Percentiles rank a stretch among this genome's conserved stretches.
These are phyloP conservation scores for Talaromyces liani DNA, from an alignment of 495 filamentous ascomycete species.

Conservation along the genomic window DNA sequence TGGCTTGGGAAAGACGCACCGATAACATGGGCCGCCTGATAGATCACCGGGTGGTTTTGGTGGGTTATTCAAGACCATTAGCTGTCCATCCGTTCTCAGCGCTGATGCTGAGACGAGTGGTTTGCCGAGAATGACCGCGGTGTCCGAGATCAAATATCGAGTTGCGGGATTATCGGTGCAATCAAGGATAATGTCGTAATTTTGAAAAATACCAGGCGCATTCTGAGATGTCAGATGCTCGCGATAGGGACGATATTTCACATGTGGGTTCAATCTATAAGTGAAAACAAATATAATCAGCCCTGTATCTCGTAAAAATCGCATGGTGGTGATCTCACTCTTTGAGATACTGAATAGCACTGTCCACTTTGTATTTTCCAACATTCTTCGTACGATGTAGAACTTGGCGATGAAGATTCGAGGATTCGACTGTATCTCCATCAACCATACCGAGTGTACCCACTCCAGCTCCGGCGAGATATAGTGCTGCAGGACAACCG, in stretches of 20 bases:
- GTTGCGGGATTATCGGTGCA: conserved; percentile 90
- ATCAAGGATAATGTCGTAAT: conserved; percentile 83
- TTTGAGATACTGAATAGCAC: conserved; percentile 58
- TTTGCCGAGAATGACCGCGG: conserved; percentile 70
- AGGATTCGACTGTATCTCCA: conserved; percentile 77
- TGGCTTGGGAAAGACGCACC: conserved; percentile 84
- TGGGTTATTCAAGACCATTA: conserved; percentile 66
- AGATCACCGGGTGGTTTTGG: conserved; percentile 39
- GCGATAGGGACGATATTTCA: conserved; percentile 53
- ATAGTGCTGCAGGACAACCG: conserved; percentile 85
- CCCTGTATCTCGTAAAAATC: too few species aligned
- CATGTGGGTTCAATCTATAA: conserved; percentile 57
- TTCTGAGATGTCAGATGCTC: conserved; percentile 56
- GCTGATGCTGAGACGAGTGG: conserved; percentile 85
- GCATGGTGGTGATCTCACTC: too few species aligned
- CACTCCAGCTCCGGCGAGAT: conserved; percentile 81
- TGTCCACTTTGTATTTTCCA: conserved; percentile 75
- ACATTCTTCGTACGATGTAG: conserved; percentile 63
- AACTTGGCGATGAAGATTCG: conserved; percentile 92
- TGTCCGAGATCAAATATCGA: conserved; percentile 88
- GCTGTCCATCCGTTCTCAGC: conserved; percentile 77
- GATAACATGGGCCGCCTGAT: conserved; percentile 72
- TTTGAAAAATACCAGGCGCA: conserved; percentile 52
- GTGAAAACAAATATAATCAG: background rate
- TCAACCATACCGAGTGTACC: conserved; percentile 81